Evolutionary conservation across 495 filamentous ascomycete species (phyloP).

Genomic region (Xanthoparmelia taractica): DNA sequence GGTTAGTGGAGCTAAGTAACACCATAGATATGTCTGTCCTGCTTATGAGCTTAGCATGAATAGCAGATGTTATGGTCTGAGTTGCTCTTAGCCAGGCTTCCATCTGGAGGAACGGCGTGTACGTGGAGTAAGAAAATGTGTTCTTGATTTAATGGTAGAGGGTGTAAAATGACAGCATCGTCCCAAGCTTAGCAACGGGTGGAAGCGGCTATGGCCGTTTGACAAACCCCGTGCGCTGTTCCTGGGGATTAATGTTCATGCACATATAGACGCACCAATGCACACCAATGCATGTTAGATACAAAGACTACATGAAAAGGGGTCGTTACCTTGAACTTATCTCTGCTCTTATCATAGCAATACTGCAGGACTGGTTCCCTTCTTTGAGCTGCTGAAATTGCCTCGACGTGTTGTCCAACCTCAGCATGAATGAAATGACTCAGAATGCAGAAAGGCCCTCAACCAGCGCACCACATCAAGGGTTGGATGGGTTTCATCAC

Average conservation of each 20-base stretch:
- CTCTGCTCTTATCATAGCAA: neutral
- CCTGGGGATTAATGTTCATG: too few relatives aligned
- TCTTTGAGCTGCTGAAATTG: neutral
- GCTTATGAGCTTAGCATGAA: neutral
- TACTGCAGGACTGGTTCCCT: neutral
- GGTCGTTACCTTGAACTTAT: too few relatives aligned
- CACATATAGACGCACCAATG: neutral
- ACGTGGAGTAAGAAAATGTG: neutral
- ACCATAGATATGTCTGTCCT: neutral
- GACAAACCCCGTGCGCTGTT: neutral
- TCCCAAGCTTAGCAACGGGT: neutral
- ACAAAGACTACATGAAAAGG: neutral
- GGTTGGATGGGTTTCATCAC: slow-evolving; percentile 50
- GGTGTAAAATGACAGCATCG: neutral
- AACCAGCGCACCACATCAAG: neutral
- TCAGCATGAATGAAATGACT: neutral
- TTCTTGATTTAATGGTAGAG: neutral
- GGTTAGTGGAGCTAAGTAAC: neutral
- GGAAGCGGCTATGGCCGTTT: neutral
- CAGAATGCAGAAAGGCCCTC: neutral
- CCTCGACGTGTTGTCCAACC: neutral
- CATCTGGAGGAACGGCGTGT: neutral
- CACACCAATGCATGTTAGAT: neutral
- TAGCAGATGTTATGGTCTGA: neutral
- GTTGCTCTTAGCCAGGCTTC: neutral